Base-by-base conservation (phyloP, 1,139 yeast genomes). In the Debaryomyces singareniensis region DNA sequence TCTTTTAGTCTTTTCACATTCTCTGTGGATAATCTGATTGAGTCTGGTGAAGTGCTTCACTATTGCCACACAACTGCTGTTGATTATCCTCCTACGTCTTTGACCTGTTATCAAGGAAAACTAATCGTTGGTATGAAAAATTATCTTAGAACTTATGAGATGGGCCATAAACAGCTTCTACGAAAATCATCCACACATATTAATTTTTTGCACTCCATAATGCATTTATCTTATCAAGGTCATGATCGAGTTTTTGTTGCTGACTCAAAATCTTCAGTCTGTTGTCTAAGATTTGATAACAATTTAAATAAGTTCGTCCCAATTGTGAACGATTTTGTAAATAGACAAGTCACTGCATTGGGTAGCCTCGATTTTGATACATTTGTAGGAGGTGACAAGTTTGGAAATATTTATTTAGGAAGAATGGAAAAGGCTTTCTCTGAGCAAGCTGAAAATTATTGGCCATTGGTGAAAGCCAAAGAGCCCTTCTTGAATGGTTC, bases 331-430 rank as follows among this genome's bases (percentile, higher is more conserved):
- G 97, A 91, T 53, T 55, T 68, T 1, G 55, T 79, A 29, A 66
- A 77, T 27, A 63, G 96, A 20, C 84, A 81, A 46, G 64, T 81
- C 3, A 80, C 94, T 0, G 48, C 78, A 2, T 42, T 81, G 27
- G 46, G 63, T 2, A 55, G 74, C 41, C 55, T 91, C 5, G 98
- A 91, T 51, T 70, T 75, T 35, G 78, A 77, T 35, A 86, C 96
- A 0, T 70, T 83, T 1, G 60, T 83, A 24, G 86, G 83, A 1
- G 96, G 96, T n/a, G 98, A 91, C 49, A 80, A 78, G 45, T 87
- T 82, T 56, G 96, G 98, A 1, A 84, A 81, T 44, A 32, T 89
- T 0, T 78, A 80, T 54, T 71, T 84, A 2, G 55, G 84, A 24
- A 59, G 96, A 38, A 54, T 80, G 27, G 73, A 82, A 0, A 55